Conservation (phyloP, 176 grass and related monocot species). For the Carex scoparia region DNA sequence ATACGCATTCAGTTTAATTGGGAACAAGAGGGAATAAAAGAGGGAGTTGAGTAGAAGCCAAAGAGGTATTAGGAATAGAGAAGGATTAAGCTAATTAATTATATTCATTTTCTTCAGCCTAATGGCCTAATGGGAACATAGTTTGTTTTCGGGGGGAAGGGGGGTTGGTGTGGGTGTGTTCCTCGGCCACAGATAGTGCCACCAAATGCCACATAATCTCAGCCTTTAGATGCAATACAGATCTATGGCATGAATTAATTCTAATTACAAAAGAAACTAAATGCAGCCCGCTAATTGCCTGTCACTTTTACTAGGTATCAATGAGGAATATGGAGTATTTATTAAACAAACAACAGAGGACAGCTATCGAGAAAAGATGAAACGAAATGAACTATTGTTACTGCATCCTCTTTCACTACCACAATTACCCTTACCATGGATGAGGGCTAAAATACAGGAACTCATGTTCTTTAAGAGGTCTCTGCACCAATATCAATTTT, state of each 20-base stretch:
- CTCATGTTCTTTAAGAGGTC: too few relatives aligned
- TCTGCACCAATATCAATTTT: too few relatives aligned
- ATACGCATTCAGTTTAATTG: not conserved
- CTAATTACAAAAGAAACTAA: not conserved
- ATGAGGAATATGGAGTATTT: not conserved
- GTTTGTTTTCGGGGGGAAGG: not conserved
- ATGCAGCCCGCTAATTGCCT: not conserved
- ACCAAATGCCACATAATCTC: not conserved
- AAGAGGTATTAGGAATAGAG: not conserved
- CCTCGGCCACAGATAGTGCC: not conserved
- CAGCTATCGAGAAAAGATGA: not conserved
- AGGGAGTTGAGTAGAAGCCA: not conserved
- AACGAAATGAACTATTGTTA: not conserved
- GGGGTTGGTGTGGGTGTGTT: not conserved
- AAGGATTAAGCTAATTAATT: not conserved
- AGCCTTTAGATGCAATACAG: not conserved
- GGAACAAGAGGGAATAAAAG: not conserved
- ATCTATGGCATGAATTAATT: not conserved
- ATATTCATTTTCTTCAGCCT: not conserved
- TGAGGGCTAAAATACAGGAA: too few relatives aligned
- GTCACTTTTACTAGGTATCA: not conserved
- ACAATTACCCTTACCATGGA: too few relatives aligned
- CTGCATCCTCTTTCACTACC: too few relatives aligned
- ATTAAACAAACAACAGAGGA: too few relatives aligned
- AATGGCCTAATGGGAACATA: not conserved